Evolutionary conservation across 768 basidiomycete species (phyloP).

Genomic region (Serendipita sp.): DNA sequence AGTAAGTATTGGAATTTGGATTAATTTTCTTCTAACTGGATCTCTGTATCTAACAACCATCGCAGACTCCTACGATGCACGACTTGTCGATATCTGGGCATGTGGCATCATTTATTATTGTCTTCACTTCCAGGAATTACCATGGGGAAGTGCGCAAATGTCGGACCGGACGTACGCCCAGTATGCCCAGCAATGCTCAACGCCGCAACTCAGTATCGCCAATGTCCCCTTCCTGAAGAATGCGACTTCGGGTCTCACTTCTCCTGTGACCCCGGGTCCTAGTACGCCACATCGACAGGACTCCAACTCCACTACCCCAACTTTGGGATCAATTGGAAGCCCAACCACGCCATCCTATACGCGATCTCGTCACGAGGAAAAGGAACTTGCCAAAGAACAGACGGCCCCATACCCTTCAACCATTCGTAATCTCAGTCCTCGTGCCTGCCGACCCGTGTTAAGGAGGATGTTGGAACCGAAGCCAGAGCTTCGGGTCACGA

Average conservation of each 20-base stretch:
- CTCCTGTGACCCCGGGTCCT: background rate
- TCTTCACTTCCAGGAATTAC: slow-evolving; percentile 92
- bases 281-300: background rate
- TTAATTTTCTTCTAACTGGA: slow-evolving; percentile 24
- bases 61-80: slow-evolving; percentile 64
- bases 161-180: slow-evolving; percentile 66
- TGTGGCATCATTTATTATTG: slow-evolving; percentile 97
- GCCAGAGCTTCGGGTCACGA: slow-evolving; percentile 52
- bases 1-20: slow-evolving; percentile 13
- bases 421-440: slow-evolving; percentile 76
- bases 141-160: slow-evolving; percentile 87
- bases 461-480: slow-evolving; percentile 94
- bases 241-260: slow-evolving; percentile 20
- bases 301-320: background rate
- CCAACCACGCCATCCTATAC: slow-evolving; percentile 24
- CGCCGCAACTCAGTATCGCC: slow-evolving; percentile 3
- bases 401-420: slow-evolving; percentile 28
- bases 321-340: slow-evolving; percentile 7
- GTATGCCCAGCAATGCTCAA: slow-evolving; percentile 36
- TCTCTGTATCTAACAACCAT: slow-evolving; percentile 6
- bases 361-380: slow-evolving; percentile 8
- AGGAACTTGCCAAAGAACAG: slow-evolving; percentile 2
- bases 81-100: slow-evolving; percentile 96
- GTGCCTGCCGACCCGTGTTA: slow-evolving; percentile 66
- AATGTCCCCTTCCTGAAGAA: slow-evolving; percentile 2